These are phyloP conservation scores for Saccharomycopsis javanensis DNA, from an alignment of 805 yeast genomes.

Conservation along the genomic window DNA sequence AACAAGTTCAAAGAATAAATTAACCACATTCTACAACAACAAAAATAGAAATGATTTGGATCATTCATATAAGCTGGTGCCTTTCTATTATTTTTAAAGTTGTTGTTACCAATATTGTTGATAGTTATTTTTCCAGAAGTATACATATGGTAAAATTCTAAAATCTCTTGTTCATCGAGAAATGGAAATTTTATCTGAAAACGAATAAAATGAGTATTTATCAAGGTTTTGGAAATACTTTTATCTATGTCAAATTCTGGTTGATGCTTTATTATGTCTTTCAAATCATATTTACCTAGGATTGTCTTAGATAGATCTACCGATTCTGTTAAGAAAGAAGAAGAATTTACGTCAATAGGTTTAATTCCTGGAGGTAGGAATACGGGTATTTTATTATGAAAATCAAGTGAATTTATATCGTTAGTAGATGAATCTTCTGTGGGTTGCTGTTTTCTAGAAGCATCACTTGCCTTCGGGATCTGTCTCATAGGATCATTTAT, in stretches of 20 bases:
- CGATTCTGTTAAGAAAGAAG: slow-evolving; percentile 23
- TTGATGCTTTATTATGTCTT: slow-evolving; percentile 36
- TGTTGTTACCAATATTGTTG: background rate
- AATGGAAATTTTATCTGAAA: slow-evolving; percentile 50
- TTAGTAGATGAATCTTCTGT: background rate
- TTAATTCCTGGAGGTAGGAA: background rate
- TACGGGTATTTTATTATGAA: background rate
- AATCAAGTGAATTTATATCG: background rate
- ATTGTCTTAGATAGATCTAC: slow-evolving; percentile 33
- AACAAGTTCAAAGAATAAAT: slow-evolving; percentile 44
- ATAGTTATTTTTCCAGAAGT: slow-evolving; percentile 24
- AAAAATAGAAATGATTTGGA: slow-evolving; percentile 39
- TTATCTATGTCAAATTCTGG: slow-evolving; percentile 46
- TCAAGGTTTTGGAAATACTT: slow-evolving; percentile 37
- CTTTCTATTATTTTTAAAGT: background rate
- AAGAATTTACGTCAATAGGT: background rate
- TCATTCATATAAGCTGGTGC: slow-evolving; percentile 25
- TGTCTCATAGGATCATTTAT: slow-evolving; percentile 20
- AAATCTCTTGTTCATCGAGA: slow-evolving; percentile 42
- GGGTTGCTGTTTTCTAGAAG: background rate
- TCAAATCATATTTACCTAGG: slow-evolving; percentile 38
- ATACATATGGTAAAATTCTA: slow-evolving; percentile 41
- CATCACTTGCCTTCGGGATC: slow-evolving; percentile 11
- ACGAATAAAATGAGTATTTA: slow-evolving; percentile 47
- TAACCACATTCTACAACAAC: slow-evolving; percentile 48